Conservation (phyloP, 1,139 yeast genomes). For the Taphrina wiesneri region DNA sequence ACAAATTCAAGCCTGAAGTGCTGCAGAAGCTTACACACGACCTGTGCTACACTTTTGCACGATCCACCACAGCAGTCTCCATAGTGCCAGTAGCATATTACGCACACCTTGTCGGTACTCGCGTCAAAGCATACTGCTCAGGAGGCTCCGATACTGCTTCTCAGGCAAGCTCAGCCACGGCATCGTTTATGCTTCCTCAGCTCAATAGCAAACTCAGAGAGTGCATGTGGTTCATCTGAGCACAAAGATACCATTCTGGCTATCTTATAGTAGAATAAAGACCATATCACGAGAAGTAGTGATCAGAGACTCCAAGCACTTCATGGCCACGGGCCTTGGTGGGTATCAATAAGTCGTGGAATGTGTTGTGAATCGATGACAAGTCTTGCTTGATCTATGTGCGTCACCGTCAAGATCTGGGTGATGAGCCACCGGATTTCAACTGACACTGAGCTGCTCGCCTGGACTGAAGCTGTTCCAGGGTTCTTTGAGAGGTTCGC, state of each 20-base stretch:
- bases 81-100: conserved; percentile 45
- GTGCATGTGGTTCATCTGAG: conserved; percentile 34
- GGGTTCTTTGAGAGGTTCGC: conserved; percentile 1
- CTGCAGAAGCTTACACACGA: conserved; percentile 43
- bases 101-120: conserved; percentile 44
- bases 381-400: no score
- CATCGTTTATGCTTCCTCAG: conserved; percentile 1
- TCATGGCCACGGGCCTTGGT: no score
- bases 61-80: conserved; percentile 45
- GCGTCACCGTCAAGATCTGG: no score
- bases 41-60: conserved; percentile 43
- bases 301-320: no score
- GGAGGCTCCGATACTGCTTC: conserved; percentile 12
- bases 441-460: conserved; percentile 4
- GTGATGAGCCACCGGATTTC: no score
- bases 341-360: no score
- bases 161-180: not conserved
- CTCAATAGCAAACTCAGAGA: conserved; percentile 18
- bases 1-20: conserved; percentile 42
- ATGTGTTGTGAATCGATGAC: no score
- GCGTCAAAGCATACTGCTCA: conserved; percentile 42
- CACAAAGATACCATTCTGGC: not conserved
- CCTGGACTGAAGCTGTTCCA: not conserved
- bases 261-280: not conserved
- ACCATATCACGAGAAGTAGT: not conserved